Evolutionary conservation across 768 basidiomycete genomes (phyloP).

Genomic region (Gymnopilus dilepis): DNA sequence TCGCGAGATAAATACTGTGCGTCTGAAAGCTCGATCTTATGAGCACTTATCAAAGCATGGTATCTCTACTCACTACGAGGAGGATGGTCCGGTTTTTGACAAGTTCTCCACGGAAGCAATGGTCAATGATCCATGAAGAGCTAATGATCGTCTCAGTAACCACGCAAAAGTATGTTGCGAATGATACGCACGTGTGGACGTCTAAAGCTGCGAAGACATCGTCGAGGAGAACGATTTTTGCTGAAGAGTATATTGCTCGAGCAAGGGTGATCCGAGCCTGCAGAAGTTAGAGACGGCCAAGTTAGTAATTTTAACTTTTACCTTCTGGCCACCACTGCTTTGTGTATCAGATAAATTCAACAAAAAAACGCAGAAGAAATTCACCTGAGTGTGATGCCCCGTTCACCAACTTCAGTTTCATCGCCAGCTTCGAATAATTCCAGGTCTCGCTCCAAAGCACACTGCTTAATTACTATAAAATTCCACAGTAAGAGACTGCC

Average conservation of each 20-base stretch:
- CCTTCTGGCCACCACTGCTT: conserved; percentile 46
- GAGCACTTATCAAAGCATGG: background rate
- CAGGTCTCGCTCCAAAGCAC: conserved; percentile 70
- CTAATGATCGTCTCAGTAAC: conserved; percentile 50
- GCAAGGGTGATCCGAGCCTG: conserved; percentile 52
- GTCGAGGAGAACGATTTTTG: conserved; percentile 69
- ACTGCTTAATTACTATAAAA: conserved; percentile 46
- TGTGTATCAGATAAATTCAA: background rate
- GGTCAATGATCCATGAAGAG: conserved; percentile 76
- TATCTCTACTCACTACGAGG: conserved; percentile 59
- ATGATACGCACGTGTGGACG: conserved; percentile 31
- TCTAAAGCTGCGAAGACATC: conserved; percentile 73
- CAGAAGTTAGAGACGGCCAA: too few species aligned
- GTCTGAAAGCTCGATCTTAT: conserved; percentile 32
- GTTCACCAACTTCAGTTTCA: conserved; percentile 17
- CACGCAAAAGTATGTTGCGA: too few species aligned
- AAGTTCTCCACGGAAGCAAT: conserved; percentile 79
- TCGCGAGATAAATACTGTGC: conserved; percentile 53
- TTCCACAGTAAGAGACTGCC: too few species aligned
- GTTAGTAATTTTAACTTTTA: background rate
- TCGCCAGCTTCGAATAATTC: conserved; percentile 16
- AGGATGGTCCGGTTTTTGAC: conserved; percentile 77
- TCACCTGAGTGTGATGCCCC: conserved; percentile 15
- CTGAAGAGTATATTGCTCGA: conserved; percentile 52
- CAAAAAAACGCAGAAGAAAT: background rate